Conservation (phyloP, 2,329 filamentous ascomycete species). For the Pseudogymnoascus sp. region DNA sequence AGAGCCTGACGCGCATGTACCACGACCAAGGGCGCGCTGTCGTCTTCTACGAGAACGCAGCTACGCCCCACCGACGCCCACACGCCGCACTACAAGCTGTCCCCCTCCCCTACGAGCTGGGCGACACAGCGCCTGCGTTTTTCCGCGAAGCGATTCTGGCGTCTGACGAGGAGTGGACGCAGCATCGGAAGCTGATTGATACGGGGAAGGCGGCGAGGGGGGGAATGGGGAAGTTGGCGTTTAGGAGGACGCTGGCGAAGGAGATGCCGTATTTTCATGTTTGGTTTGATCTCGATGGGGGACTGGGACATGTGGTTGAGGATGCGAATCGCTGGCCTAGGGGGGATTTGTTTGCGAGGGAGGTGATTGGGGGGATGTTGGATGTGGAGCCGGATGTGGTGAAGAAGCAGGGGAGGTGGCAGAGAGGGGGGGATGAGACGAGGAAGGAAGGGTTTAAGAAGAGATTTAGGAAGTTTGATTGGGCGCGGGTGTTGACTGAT, state of each 20-base stretch:
- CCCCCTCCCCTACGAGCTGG: slow-evolving; percentile 84
- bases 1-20: slow-evolving; percentile 86
- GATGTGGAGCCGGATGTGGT: slow-evolving; percentile 74
- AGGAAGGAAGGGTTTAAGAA: slow-evolving; percentile 72
- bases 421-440: slow-evolving; percentile 48
- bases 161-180: slow-evolving; percentile 86
- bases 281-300: slow-evolving; percentile 90
- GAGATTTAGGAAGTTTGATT: slow-evolving; percentile 89
- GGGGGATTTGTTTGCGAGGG: slow-evolving; percentile 86
- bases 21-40: slow-evolving; percentile 87
- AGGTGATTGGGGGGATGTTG: slow-evolving; percentile 87
- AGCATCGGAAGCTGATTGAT: slow-evolving; percentile 91
- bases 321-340: slow-evolving; percentile 76
- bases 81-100: slow-evolving; percentile 83
- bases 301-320: slow-evolving; percentile 86
- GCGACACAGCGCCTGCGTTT: slow-evolving; percentile 84
- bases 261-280: slow-evolving; percentile 99
- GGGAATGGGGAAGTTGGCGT: slow-evolving; percentile 71
- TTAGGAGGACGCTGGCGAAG: slow-evolving; percentile 74
- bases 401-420: slow-evolving; percentile 86
- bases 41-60: slow-evolving; percentile 96
- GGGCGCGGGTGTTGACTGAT: slow-evolving; percentile 51
- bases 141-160: slow-evolving; percentile 90
- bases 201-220: slow-evolving; percentile 55
- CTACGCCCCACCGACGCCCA: slow-evolving; percentile 63